Percentiles rank a stretch among this genome's conserved stretches.
Conservation (phyloP, 805 yeast species). For the Ogataea dorogensis region DNA sequence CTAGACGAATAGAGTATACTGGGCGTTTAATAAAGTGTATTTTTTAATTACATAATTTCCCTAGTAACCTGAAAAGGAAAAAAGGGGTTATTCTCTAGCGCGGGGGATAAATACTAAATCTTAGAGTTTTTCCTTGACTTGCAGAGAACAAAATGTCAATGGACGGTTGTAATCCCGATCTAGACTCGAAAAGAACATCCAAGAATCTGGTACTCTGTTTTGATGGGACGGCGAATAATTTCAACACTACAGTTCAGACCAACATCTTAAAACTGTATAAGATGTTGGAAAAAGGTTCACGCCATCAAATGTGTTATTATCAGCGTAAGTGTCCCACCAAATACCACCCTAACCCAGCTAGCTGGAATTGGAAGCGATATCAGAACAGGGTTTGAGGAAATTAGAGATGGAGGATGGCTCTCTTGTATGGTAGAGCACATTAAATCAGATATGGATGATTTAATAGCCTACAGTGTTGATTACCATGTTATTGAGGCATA, state of each 20-base stretch:
- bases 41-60: too few species aligned
- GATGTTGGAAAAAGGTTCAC: constrained; percentile 46
- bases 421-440: constrained; percentile 14
- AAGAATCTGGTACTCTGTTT: constrained; percentile 56
- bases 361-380: constrained; percentile 62
- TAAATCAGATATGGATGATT: constrained; percentile 22
- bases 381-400: constrained; percentile 37
- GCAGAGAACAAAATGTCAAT: constrained; percentile 10
- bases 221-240: constrained; percentile 62
- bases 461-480: constrained; percentile 54
- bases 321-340: constrained; percentile 40
- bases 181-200: background rate
- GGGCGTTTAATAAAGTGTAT: too few species aligned
- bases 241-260: constrained; percentile 54
- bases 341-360: constrained; percentile 7
- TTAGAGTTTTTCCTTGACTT: constrained; percentile 4
- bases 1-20: constrained; percentile 6
- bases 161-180: constrained; percentile 5
- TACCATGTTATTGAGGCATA: constrained; percentile 60
- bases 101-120: background rate
- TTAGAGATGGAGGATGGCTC: constrained; percentile 23
- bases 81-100: background rate
- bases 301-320: constrained; percentile 54
- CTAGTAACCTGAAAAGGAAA: too few species aligned
- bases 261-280: constrained; percentile 54